Percentiles rank a stretch among this genome's conserved stretches.
Evolutionary conservation across 139 green algal species (phyloP).

Genomic region (Chlamydomonas incerta): DNA sequence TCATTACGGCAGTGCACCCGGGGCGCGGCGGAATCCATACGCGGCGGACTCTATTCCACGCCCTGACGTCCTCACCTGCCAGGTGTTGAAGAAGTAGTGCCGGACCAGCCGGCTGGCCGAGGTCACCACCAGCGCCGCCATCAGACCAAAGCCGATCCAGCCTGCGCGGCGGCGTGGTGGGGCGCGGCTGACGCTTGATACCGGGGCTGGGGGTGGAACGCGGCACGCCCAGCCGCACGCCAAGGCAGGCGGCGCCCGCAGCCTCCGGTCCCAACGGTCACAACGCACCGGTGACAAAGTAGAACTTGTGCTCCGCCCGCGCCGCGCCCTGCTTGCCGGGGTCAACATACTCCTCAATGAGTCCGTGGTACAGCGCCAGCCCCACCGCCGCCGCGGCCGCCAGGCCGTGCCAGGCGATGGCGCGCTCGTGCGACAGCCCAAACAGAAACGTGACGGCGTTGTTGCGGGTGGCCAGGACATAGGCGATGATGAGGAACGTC

Average conservation of each 20-base stretch:
- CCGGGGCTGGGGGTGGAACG: too few species aligned
- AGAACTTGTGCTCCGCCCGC: too few species aligned
- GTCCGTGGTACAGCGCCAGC: background rate
- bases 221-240: too few species aligned
- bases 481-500: background rate
- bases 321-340: background rate
- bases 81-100: background rate
- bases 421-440: slow-evolving; percentile 5
- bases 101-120: background rate
- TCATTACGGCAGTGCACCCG: too few species aligned
- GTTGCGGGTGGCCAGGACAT: background rate
- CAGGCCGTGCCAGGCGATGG: background rate
- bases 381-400: background rate
- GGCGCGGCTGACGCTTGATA: too few species aligned
- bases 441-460: background rate
- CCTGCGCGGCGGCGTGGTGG: background rate
- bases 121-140: background rate
- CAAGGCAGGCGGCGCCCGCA: too few species aligned
- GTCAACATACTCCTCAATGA: background rate
- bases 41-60: too few species aligned
- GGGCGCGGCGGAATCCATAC: too few species aligned
- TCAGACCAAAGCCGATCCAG: background rate
- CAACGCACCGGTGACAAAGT: too few species aligned
- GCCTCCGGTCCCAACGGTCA: too few species aligned
- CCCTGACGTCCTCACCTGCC: background rate